Evolutionary conservation across 164 flowering plant species (phyloP), one percentile per base, ranked within the genome.

Genomic region (Vitis labrusca): DNA sequence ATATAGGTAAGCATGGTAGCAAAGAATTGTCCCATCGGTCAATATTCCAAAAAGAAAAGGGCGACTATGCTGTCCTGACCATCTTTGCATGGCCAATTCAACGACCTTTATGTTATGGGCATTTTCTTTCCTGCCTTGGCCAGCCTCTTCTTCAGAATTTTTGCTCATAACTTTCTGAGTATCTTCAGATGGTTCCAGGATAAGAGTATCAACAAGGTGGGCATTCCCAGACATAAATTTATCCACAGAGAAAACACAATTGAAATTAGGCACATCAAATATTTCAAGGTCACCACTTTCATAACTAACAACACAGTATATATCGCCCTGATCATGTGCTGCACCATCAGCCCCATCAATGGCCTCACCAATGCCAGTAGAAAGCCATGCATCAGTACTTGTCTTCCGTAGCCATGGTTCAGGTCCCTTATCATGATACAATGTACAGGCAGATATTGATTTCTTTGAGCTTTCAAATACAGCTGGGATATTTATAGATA

Each of bases 371-470:
- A 88, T 60, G 11, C 99, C 98, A 72, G 88, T 85, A 63, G 95
- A 88, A 74, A 96, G 98, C 99, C 99, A 93, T 59, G 99, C 98
- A 85, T 93, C 99, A 52, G 93, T 85, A 81, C 96, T 96, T 32
- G 99, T 77, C 82, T 87, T 93, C 53, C 91, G 83, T 15, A 93
- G 88, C 99, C 99, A 96, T 58, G 99, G 97, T 69, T 92, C 97
- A 55, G 95, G 91, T 51, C 97, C 98, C 79, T 85, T 89, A 78
- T 96, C 99, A 77, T 93, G 95, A 81, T 96, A 96, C 61, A 96
- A 82, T 7, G 97, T 89, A 77, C 98, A 93, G 8, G 99, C 86
- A 69, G 90, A 79, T 63, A 96, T 79, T 64, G 78, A 55, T 62
- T 80, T 87, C 69, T 79, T 79, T 30, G 86, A 81, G 68, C 85